Percentiles rank a stretch among this genome's conserved stretches.
Evolutionary conservation across 305 asterid genomes (phyloP).

Genomic region (Plantago rigida): DNA sequence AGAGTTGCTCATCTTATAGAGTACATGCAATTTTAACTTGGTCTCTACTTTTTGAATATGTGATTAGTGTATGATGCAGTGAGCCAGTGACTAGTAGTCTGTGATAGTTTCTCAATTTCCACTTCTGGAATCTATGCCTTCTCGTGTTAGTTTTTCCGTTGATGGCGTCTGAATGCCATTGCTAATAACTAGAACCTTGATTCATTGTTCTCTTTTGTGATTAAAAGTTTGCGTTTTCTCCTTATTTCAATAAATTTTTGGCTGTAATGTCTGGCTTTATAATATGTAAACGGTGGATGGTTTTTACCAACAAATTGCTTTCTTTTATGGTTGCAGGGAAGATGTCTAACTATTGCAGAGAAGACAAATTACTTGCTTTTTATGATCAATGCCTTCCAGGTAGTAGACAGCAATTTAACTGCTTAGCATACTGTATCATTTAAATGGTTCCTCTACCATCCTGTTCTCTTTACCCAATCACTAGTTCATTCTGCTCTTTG

Average conservation of each 20-base stretch:
- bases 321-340: constrained; percentile 57
- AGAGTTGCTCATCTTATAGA: too few species aligned
- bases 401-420: constrained; percentile 24
- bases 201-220: constrained; percentile 13
- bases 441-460: neutral
- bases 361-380: constrained; percentile 90
- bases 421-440: neutral
- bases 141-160: neutral
- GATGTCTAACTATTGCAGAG: constrained; percentile 71
- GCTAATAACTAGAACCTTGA: neutral
- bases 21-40: too few species aligned
- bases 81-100: neutral
- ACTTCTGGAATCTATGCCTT: neutral
- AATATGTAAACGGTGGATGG: neutral
- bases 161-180: constrained; percentile 2
- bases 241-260: neutral
- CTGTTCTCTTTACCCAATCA: constrained; percentile 20
- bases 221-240: neutral
- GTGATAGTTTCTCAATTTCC: constrained; percentile 5
- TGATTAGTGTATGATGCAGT: constrained; percentile 11
- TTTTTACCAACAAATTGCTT: constrained; percentile 17
- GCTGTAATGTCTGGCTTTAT: too few species aligned
- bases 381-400: constrained; percentile 98
- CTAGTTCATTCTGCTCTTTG: constrained; percentile 1
- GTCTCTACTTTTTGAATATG: neutral